Evolutionary conservation across 352 stramenopile genomes (phyloP).

Genomic region (Blastocystis sp.): DNA sequence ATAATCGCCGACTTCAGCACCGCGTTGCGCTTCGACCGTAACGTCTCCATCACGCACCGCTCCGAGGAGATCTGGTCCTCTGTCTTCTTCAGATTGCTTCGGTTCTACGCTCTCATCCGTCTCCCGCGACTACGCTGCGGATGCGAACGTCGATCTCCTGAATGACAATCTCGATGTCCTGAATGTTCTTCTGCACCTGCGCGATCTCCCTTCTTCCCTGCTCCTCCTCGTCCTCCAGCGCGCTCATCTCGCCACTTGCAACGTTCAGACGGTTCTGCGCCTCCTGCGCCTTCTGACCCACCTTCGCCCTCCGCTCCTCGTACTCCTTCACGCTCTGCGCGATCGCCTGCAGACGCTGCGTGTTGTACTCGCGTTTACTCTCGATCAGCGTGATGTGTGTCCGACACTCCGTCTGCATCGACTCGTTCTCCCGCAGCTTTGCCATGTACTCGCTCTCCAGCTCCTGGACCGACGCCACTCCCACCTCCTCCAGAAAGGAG

Average conservation of each 20-base stretch:
- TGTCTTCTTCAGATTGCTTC: constrained; percentile 45
- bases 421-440: constrained; percentile 34
- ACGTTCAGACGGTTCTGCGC: constrained; percentile 65
- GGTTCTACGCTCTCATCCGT: constrained; percentile 61
- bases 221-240: constrained; percentile 42
- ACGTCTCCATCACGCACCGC: constrained; percentile 46
- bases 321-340: background rate
- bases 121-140: constrained; percentile 49
- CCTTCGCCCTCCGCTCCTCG: background rate
- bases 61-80: constrained; percentile 15
- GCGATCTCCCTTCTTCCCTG: constrained; percentile 68
- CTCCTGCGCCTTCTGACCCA: background rate
- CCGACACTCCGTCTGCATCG: constrained; percentile 31
- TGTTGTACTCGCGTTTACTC: background rate
- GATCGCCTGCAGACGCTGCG: constrained; percentile 20
- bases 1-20: constrained; percentile 83
- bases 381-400: constrained; percentile 55
- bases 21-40: constrained; percentile 83
- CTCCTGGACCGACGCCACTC: background rate
- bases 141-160: constrained; percentile 73
- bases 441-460: constrained; percentile 18
- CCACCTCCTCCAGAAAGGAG: constrained; percentile 57
- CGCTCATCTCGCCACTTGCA: constrained; percentile 69
- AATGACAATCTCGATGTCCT: constrained; percentile 68
- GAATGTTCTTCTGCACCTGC: constrained; percentile 62